Conservation (phyloP, 306 rosid genomes). For the Astragalus membranaceus region DNA sequence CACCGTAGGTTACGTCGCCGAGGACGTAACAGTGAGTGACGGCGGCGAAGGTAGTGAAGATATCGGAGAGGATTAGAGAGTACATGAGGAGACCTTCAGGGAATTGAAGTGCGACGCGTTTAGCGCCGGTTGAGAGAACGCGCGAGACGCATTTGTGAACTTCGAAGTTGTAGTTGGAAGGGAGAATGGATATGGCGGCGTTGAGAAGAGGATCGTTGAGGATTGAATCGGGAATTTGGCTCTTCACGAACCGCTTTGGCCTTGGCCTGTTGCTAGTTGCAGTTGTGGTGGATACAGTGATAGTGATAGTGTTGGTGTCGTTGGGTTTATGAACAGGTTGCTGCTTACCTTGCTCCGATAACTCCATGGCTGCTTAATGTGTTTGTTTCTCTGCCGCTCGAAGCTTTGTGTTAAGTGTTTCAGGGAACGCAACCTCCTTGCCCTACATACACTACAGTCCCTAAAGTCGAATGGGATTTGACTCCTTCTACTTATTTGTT, state of each 20-base stretch:
- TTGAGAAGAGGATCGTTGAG: slow-evolving; percentile 38
- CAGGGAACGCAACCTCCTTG: background rate
- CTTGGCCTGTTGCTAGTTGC: background rate
- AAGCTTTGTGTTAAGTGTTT: background rate
- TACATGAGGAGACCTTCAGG: slow-evolving; percentile 96
- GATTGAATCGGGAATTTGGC: slow-evolving; percentile 44
- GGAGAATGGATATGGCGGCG: slow-evolving; percentile 41
- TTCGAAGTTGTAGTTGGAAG: slow-evolving; percentile 73
- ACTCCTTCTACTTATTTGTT: too few relatives aligned
- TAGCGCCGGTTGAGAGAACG: slow-evolving; percentile 50
- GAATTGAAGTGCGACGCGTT: slow-evolving; percentile 71
- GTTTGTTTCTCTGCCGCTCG: background rate
- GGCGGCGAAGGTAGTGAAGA: slow-evolving; percentile 62
- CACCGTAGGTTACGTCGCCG: slow-evolving; percentile 83
- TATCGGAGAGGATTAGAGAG: slow-evolving; percentile 72
- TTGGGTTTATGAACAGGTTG: background rate
- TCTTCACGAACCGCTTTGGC: slow-evolving; percentile 41
- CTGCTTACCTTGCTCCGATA: background rate
- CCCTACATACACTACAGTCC: background rate
- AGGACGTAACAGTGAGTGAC: slow-evolving; percentile 61
- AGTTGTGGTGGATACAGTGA: background rate
- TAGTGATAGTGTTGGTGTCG: background rate
- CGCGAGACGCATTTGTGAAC: slow-evolving; percentile 89
- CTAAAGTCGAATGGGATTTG: too few relatives aligned
- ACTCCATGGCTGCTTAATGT: background rate